Percentiles rank a stretch among this genome's conserved stretches.
phyloP scores from a whole-genome alignment of 2,329 filamentous ascomycete species.

The Mycosphaerella sp. region DNA sequence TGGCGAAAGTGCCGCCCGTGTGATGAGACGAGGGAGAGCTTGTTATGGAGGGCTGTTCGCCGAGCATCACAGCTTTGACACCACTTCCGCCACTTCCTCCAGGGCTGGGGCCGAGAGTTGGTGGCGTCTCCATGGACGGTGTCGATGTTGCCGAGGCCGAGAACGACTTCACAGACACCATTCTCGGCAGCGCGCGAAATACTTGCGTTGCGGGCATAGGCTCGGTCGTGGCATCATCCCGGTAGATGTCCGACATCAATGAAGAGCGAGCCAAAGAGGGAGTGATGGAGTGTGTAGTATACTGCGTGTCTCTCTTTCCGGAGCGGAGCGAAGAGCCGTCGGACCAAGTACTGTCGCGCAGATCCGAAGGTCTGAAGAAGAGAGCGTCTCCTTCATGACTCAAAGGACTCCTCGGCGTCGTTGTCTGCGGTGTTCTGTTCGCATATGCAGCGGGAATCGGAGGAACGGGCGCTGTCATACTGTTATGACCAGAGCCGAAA shows the following conservation, averaged over 20 bases:
- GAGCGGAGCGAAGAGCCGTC: constrained; percentile 53
- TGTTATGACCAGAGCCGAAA: constrained; percentile 56
- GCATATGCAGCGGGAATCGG: constrained; percentile 63
- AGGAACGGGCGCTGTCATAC: constrained; percentile 67
- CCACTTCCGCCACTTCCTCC: not conserved
- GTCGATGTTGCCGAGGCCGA: constrained; percentile 11
- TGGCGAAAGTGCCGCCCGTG: constrained; percentile 30
- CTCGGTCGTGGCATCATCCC: constrained; percentile 79
- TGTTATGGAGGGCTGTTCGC: constrained; percentile 26
- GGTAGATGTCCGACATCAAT: constrained; percentile 89
- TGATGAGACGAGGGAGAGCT: constrained; percentile 33
- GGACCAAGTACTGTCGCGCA: constrained; percentile 87
- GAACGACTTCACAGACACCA: constrained; percentile 72
- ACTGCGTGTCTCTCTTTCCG: constrained; percentile 32
- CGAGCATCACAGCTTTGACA: constrained; percentile 36
- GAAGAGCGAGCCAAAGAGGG: constrained; percentile 47
- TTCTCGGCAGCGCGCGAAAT: constrained; percentile 78
- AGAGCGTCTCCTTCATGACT: constrained; percentile 62
- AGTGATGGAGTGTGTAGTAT: constrained; percentile 44
- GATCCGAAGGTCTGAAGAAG: constrained; percentile 86
- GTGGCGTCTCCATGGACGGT: constrained; percentile 8
- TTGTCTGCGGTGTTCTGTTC: constrained; percentile 31
- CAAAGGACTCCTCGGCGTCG: constrained; percentile 52
- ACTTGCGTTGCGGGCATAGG: constrained; percentile 75
- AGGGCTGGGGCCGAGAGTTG: constrained; percentile 17